These are phyloP conservation scores for Ganoderma leucocontextum DNA, from an alignment of 1,284 basidiomycete species.

Conservation along the genomic window DNA sequence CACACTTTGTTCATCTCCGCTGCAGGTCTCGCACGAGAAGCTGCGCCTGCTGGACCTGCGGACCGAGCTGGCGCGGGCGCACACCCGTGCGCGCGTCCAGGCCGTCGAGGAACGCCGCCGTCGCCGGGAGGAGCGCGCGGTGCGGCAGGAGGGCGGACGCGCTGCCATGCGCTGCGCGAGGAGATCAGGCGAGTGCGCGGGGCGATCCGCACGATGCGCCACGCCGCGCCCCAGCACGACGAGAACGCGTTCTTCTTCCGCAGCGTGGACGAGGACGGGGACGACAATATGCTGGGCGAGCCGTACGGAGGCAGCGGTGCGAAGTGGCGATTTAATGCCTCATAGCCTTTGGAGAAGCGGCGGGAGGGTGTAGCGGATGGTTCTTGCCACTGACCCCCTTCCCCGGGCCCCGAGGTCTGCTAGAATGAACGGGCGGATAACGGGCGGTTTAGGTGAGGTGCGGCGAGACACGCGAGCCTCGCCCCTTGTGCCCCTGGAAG, in stretches of 20 bases:
- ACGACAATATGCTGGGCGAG: conserved; percentile 1
- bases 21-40: conserved; percentile 37
- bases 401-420: not conserved
- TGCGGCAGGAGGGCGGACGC: conserved; percentile 29
- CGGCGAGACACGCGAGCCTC: not conserved
- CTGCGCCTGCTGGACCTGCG: conserved; percentile 31
- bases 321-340: not conserved
- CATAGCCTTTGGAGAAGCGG: not conserved
- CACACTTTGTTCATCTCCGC: not conserved
- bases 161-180: conserved; percentile 30
- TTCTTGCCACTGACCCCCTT: not conserved
- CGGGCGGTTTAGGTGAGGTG: not conserved
- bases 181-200: conserved; percentile 32
- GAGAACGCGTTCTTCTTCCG: conserved; percentile 11
- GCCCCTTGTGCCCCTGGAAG: not conserved
- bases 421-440: not conserved
- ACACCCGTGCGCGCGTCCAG: conserved; percentile 19
- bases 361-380: not conserved
- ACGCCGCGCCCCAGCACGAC: conserved; percentile 10
- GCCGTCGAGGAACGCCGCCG: conserved; percentile 24
- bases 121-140: conserved; percentile 28
- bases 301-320: not conserved
- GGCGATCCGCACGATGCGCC: conserved; percentile 28
- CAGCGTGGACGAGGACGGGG: conserved; percentile 15
- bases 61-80: conserved; percentile 21